Base-by-base conservation (phyloP, 176 grass and related monocot genomes). In the Secale cereale region DNA sequence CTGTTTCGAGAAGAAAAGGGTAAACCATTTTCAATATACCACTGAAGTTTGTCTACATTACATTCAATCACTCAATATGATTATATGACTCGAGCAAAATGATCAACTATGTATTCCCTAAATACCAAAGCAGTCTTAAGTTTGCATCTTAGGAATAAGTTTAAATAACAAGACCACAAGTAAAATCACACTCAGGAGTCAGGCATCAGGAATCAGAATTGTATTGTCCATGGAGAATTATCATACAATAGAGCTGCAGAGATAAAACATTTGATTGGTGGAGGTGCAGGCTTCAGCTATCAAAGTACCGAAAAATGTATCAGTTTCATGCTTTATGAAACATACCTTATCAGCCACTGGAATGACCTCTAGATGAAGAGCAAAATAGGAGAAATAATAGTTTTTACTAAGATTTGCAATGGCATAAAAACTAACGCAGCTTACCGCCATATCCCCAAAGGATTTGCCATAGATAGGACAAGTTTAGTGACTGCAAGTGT, bases 381-480 rank as follows among this genome's bases (percentile, higher is more conserved):
- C 4, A 50, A 27, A 79, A 22, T 74, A 69, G 8, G 36, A 67
- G 33, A 70, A 69, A 78, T 3, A 80, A 25, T 33, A 23, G 6
- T 46, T 78, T 31, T 69, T 14, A 70, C 6, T 11, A 68, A 45
- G 32, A 75, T 27, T 20, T 20, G 66, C 6, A 79, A 27, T 13
- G 20, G 27, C 7, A 3, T 59, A 57, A 56, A 50, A 82, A 82
- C 11, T 62, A 32, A 81, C 65, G 59, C 78, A 83, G 62, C 91
- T 92, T 91, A 98, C 96, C 33, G 91, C 89, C 94, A 97, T 97
- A 86, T 97, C 94, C 76, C 96, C 93, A 87, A 98, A 89, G 11
- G 96, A 98, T 90, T 98, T 98, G 87, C 91, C 86, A 83, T 91
- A 95, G 70, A 98, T 94, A 77, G 96, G 91, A 80, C 91, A 98